Conservation (phyloP, 306 rosid species). For the Cucurbita argyrosperma region DNA sequence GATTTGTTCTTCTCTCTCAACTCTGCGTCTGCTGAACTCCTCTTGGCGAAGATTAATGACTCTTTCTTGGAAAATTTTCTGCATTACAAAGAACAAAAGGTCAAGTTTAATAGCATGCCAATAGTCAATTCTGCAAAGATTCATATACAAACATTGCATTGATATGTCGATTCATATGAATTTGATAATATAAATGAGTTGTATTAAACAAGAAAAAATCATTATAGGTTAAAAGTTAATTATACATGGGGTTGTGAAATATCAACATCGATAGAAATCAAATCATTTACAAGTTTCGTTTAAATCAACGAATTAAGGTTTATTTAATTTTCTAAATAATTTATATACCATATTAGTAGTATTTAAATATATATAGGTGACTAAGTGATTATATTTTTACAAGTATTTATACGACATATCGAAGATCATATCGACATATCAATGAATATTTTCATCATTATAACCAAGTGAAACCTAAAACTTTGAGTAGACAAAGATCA, state of each 20-base stretch:
- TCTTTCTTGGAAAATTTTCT: constrained; percentile 56
- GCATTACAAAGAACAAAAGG: neutral
- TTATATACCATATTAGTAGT: no score
- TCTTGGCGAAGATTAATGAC: constrained; percentile 54
- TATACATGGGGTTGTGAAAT: neutral
- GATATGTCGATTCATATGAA: no score
- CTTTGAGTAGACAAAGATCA: neutral
- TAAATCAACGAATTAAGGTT: no score
- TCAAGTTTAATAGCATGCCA: neutral
- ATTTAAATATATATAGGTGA: no score
- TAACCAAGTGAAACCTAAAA: neutral
- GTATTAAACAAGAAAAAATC: no score
- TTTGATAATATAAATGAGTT: neutral
- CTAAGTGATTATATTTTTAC: no score
- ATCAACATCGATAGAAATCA: neutral
- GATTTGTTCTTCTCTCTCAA: constrained; percentile 59
- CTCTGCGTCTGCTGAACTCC: constrained; percentile 46
- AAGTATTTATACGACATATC: no score
- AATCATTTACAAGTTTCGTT: no score
- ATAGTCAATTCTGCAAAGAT: neutral
- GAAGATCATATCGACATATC: no score
- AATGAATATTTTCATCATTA: no score
- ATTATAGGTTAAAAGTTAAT: neutral
- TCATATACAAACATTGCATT: no score
- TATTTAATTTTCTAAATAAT: no score